Conservation (phyloP, 768 basidiomycete genomes). For the Myochromella boudieri region DNA sequence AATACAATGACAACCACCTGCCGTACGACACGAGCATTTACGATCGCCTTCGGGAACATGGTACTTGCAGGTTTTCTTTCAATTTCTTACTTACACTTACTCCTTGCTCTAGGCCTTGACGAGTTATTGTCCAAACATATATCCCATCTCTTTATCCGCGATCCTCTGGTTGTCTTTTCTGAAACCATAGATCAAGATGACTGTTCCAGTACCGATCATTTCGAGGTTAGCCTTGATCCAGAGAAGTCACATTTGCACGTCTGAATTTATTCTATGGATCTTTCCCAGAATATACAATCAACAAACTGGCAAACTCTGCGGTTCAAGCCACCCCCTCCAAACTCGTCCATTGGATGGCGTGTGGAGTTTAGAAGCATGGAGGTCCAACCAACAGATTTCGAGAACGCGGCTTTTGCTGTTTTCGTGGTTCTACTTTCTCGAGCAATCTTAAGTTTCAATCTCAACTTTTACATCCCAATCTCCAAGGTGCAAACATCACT, state of each 20-base stretch:
- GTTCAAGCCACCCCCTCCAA: conserved; percentile 96
- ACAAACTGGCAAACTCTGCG: conserved; percentile 99
- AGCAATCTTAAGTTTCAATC: conserved; percentile 85
- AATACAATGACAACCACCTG: conserved; percentile 87
- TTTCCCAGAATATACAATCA: conserved; percentile 90
- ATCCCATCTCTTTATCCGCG: conserved; percentile 95
- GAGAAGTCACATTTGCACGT: background rate
- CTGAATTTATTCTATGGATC: conserved; percentile 1
- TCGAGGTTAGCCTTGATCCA: conserved; percentile 61
- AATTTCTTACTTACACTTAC: background rate
- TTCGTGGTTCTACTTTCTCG: conserved; percentile 94
- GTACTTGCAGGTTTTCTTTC: conserved; percentile 34
- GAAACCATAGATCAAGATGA: conserved; percentile 96
- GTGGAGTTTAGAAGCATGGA: conserved; percentile 99
- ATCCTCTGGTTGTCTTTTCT: conserved; percentile 92
- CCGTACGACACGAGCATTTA: conserved; percentile 79
- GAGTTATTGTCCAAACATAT: conserved; percentile 86
- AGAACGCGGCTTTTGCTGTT: conserved; percentile 95
- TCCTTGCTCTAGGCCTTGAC: conserved; percentile 67
- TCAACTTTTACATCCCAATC: conserved; percentile 97
- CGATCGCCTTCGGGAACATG: conserved; percentile 71
- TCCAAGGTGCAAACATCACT: conserved; percentile 66
- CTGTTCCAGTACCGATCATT: conserved; percentile 84
- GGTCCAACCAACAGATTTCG: conserved; percentile 97
- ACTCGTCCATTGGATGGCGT: conserved; percentile 93